Evolutionary conservation across 2,329 filamentous ascomycete species (phyloP).

Genomic region (Colletotrichum endophyticum): DNA sequence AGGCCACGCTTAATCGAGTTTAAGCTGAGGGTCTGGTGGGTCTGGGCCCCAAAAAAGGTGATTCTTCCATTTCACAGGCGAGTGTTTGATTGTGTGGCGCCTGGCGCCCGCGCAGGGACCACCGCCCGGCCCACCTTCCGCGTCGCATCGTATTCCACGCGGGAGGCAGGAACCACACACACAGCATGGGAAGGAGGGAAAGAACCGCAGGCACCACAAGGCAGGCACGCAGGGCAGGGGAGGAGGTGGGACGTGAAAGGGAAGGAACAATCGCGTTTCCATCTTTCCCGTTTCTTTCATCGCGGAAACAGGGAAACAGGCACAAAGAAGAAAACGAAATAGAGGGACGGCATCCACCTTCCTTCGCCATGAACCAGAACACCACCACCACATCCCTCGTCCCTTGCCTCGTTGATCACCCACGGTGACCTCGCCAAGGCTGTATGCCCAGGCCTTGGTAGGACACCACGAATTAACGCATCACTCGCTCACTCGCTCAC

Average conservation of each 20-base stretch:
- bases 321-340: background rate
- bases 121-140: background rate
- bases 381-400: background rate
- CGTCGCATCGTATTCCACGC: slow-evolving; percentile 4
- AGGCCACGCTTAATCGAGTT: slow-evolving; percentile 2
- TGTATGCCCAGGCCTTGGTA: background rate
- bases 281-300: background rate
- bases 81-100: slow-evolving; percentile 8
- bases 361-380: background rate
- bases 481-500: background rate
- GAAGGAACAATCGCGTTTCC: background rate
- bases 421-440: background rate
- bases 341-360: background rate
- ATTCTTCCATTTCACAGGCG: background rate
- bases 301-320: background rate
- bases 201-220: background rate
- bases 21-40: background rate
- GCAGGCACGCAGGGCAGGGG: background rate
- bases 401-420: background rate
- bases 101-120: background rate
- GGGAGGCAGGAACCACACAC: background rate
- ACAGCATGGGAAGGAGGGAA: background rate
- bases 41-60: background rate
- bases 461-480: background rate
- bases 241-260: background rate